phyloP scores from a whole-genome alignment of 495 filamentous ascomycete genomes.

The Xylaria flabelliformis region DNA sequence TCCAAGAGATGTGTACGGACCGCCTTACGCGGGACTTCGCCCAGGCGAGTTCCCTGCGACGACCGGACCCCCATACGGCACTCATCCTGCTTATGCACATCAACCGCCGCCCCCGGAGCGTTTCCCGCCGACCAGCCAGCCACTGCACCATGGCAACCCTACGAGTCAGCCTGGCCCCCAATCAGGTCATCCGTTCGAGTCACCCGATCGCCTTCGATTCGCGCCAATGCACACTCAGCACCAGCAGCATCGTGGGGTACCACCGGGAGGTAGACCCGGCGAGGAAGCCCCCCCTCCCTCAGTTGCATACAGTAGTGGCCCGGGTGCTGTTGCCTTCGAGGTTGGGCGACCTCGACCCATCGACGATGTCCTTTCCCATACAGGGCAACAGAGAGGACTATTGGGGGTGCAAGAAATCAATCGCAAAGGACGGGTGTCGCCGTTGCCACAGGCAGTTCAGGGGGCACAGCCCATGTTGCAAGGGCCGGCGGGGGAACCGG shows the following conservation, averaged over 20 bases:
- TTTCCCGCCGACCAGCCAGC: conserved; percentile 51
- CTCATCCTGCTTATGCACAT: conserved; percentile 54
- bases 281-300: conserved; percentile 54
- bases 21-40: conserved; percentile 45
- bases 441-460: conserved; percentile 89
- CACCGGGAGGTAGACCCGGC: conserved; percentile 36
- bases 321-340: conserved; percentile 46
- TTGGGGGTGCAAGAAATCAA: conserved; percentile 69
- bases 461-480: conserved; percentile 81
- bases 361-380: conserved; percentile 63
- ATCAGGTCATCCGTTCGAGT: conserved; percentile 54
- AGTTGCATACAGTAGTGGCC: conserved; percentile 48
- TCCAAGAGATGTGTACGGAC: conserved; percentile 48
- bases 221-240: conserved; percentile 48
- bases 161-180: conserved; percentile 46
- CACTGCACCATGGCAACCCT: conserved; percentile 50
- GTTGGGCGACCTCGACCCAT: conserved; percentile 51
- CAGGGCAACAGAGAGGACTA: conserved; percentile 54
- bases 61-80: conserved; percentile 49
- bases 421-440: conserved; percentile 71
- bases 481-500: conserved; percentile 77
- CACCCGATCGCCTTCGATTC: conserved; percentile 55
- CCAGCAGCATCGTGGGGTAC: conserved; percentile 29
- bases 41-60: conserved; percentile 53
- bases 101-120: conserved; percentile 51